Percentiles rank a stretch among this genome's conserved stretches.
Conservation (phyloP, 1,284 basidiomycete species). For the Kwoniella shivajii region DNA sequence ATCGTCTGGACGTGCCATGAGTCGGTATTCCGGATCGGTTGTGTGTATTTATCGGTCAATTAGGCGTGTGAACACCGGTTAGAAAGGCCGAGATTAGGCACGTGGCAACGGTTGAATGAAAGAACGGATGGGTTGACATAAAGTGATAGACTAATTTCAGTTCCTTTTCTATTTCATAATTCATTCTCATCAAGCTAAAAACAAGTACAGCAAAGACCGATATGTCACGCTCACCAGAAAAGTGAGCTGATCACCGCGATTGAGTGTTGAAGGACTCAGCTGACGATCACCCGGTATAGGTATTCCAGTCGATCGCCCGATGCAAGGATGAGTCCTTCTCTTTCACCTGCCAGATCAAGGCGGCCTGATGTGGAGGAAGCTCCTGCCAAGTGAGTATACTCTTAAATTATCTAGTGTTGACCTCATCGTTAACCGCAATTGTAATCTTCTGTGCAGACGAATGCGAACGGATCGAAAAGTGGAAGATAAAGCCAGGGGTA, state of each 20-base stretch:
- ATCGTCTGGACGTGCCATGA: neutral
- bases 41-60: neutral
- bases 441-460: slow-evolving; percentile 30
- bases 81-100: neutral
- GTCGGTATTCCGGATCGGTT: neutral
- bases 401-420: neutral
- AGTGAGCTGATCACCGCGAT: slow-evolving; percentile 4
- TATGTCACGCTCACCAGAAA: slow-evolving; percentile 26
- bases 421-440: neutral
- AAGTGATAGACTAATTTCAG: too few species aligned
- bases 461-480: slow-evolving; percentile 32
- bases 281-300: neutral
- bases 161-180: too few species aligned
- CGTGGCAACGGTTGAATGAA: too few species aligned
- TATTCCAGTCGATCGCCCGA: slow-evolving; percentile 7
- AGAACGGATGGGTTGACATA: too few species aligned
- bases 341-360: slow-evolving; percentile 1
- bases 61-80: neutral
- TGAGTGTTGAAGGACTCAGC: neutral
- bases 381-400: slow-evolving; percentile 30
- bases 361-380: slow-evolving; percentile 25
- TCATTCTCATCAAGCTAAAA: too few species aligned
- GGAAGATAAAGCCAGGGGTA: slow-evolving; percentile 49
- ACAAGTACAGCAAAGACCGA: too few species aligned
- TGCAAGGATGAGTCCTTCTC: slow-evolving; percentile 7